A percentile compares a stretch with the other conserved stretches of the same genome.
Conservation (phyloP, 805 yeast genomes). For the Cephaloascus fragrans region DNA sequence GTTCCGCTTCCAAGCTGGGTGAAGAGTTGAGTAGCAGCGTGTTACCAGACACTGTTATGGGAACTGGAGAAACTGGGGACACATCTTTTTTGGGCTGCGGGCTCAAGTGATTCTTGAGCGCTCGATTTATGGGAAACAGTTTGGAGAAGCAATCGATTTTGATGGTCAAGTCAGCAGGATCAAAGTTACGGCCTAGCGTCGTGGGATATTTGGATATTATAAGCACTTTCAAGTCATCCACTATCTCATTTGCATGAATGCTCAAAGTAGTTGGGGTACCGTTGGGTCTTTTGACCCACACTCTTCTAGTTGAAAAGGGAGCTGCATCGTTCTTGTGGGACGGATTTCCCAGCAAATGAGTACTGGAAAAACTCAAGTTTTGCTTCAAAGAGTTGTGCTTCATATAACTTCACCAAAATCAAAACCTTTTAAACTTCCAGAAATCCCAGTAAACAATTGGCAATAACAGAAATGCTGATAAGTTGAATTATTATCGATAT, state of each 20-base stretch:
- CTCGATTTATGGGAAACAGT: conserved; percentile 1
- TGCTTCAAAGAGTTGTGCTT: background rate
- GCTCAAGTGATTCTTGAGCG: background rate
- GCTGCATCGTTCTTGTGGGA: conserved; percentile 1
- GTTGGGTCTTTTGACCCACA: conserved; percentile 43
- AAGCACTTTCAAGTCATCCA: conserved; percentile 73
- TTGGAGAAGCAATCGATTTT: conserved; percentile 13
- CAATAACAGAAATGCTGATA: conserved; percentile 5
- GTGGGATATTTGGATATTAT: conserved; percentile 60
- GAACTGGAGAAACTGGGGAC: conserved; percentile 2
- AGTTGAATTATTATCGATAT: no score
- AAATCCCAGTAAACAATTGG: conserved; percentile 1
- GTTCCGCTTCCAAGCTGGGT: background rate
- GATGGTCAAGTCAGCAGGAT: conserved; percentile 58
- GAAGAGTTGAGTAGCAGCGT: conserved; percentile 1
- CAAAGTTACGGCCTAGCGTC: conserved; percentile 47
- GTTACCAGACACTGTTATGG: conserved; percentile 8
- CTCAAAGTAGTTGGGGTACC: conserved; percentile 63
- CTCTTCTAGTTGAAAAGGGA: conserved; percentile 20
- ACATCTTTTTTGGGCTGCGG: background rate
- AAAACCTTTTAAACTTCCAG: background rate
- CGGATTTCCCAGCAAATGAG: background rate
- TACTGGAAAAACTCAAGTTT: background rate
- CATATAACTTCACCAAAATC: background rate
- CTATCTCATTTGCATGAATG: conserved; percentile 51